Evolutionary conservation across 495 filamentous ascomycete species (phyloP).

Genomic region (Penicillium maclennaniae): DNA sequence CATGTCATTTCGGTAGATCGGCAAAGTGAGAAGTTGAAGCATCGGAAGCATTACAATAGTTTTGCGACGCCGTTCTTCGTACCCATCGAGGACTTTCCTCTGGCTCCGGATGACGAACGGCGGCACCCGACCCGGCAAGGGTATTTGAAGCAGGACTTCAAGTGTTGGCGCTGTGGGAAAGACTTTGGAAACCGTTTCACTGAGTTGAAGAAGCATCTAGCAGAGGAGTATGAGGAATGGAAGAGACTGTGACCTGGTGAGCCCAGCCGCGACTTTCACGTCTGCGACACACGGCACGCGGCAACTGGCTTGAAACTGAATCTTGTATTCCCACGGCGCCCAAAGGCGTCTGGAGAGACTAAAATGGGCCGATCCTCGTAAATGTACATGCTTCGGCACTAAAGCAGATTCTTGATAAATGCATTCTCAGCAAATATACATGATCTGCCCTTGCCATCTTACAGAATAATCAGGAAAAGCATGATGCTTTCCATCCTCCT

Average conservation of each 20-base stretch:
- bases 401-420: conserved; percentile 10
- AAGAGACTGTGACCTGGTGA: conserved; percentile 52
- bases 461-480: conserved; percentile 9
- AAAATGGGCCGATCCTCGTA: conserved; percentile 12
- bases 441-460: conserved; percentile 1
- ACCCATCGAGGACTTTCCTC: conserved; percentile 73
- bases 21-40: conserved; percentile 64
- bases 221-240: conserved; percentile 78
- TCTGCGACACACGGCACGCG: conserved; percentile 11
- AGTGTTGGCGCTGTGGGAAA: conserved; percentile 82
- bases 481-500: conserved; percentile 7
- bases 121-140: conserved; percentile 50
- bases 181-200: conserved; percentile 69
- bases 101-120: conserved; percentile 57
- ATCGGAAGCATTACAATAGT: conserved; percentile 87
- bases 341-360: conserved; percentile 2
- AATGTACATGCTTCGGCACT: conserved; percentile 34
- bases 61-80: conserved; percentile 89
- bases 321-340: conserved; percentile 4
- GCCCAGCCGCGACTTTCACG: conserved; percentile 2
- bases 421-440: conserved; percentile 30
- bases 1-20: conserved; percentile 80
- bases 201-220: conserved; percentile 74
- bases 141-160: conserved; percentile 59
- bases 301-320: conserved; percentile 13